Conservation (phyloP, 1,139 yeast genomes). For the Pichia sp. region DNA sequence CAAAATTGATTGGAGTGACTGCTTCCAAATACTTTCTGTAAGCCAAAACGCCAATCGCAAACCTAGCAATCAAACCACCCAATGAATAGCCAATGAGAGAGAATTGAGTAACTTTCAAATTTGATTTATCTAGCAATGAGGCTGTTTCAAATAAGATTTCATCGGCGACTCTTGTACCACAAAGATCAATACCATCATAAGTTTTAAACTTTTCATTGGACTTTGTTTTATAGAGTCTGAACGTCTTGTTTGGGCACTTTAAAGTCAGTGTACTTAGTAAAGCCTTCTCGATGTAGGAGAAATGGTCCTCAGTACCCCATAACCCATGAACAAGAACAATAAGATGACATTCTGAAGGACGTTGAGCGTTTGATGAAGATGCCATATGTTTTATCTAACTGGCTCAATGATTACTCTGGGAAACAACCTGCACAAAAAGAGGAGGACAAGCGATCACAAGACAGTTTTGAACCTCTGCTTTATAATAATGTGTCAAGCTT, state of each 20-base stretch:
- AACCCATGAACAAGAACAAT: slow-evolving; percentile 74
- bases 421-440: too few species aligned
- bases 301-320: slow-evolving; percentile 73
- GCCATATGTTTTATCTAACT: neutral
- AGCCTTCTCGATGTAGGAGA: slow-evolving; percentile 48
- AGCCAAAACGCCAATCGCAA: slow-evolving; percentile 65
- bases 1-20: slow-evolving; percentile 48
- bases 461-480: too few species aligned
- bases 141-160: slow-evolving; percentile 51
- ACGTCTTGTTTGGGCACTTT: slow-evolving; percentile 18
- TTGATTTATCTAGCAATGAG: slow-evolving; percentile 25
- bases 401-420: neutral
- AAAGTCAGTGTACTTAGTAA: slow-evolving; percentile 25
- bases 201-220: slow-evolving; percentile 65
- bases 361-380: neutral
- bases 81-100: slow-evolving; percentile 76
- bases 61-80: slow-evolving; percentile 75
- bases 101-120: slow-evolving; percentile 38
- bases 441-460: too few species aligned
- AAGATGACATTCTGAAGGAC: slow-evolving; percentile 38
- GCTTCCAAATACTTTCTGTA: slow-evolving; percentile 43
- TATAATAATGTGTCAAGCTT: too few species aligned
- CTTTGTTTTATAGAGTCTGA: slow-evolving; percentile 51
- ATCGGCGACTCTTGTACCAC: slow-evolving; percentile 68
- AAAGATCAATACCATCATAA: slow-evolving; percentile 80